Evolutionary conservation across 495 filamentous ascomycete genomes (phyloP).

Genomic region (Penicillium mononematosum): DNA sequence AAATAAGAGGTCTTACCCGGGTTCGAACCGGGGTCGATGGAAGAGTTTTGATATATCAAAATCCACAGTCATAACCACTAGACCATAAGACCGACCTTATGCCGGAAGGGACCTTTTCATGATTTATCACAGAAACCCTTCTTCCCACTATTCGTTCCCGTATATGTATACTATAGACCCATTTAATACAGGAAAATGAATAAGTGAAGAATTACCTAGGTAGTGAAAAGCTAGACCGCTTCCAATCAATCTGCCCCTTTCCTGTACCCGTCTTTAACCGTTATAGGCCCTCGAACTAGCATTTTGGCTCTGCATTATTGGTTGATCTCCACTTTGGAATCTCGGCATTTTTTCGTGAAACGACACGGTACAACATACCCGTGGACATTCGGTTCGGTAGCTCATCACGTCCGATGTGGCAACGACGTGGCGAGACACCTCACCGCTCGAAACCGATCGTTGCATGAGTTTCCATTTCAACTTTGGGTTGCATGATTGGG

Average conservation of each 20-base stretch:
- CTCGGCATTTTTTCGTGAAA: not conserved
- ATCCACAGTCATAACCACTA: too few relatives aligned
- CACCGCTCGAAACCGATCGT: slow-evolving; percentile 8
- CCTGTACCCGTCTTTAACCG: slow-evolving; percentile 1
- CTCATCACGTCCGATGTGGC: not conserved
- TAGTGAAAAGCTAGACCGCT: not conserved
- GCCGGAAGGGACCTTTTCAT: too few relatives aligned
- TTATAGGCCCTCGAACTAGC: not conserved
- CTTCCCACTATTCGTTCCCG: too few relatives aligned
- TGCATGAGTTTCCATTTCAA: slow-evolving; percentile 12
- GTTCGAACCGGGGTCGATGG: too few relatives aligned
- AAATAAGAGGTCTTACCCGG: too few relatives aligned
- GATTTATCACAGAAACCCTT: too few relatives aligned
- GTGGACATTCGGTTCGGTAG: not conserved
- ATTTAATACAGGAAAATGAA: too few relatives aligned
- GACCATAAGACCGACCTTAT: too few relatives aligned
- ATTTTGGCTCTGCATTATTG: not conserved
- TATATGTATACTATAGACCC: too few relatives aligned
- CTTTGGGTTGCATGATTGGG: slow-evolving; percentile 23
- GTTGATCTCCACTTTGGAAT: not conserved
- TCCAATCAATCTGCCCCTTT: slow-evolving; percentile 2
- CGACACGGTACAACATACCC: too few relatives aligned
- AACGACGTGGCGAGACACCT: slow-evolving; percentile 12
- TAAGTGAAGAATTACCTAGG: too few relatives aligned
- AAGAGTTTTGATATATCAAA: too few relatives aligned